Conservation (phyloP, 1,284 basidiomycete genomes). For the Fomitopsis schrenkii region DNA sequence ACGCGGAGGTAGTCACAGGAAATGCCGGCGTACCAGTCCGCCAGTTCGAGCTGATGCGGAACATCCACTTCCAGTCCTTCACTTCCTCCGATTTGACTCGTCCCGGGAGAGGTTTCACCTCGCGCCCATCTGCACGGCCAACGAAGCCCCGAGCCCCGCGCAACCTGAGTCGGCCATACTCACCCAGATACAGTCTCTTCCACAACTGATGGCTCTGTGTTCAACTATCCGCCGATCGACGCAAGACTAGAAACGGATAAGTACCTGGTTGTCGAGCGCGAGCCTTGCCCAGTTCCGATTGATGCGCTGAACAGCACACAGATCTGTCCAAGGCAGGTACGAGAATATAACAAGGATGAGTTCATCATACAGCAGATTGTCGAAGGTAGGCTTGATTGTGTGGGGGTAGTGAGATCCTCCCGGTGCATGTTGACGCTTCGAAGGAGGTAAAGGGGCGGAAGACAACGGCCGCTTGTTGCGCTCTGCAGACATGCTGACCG, state of each 20-base stretch:
- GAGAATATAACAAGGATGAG: slow-evolving; percentile 71
- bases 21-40: slow-evolving; percentile 48
- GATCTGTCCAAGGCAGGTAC: slow-evolving; percentile 59
- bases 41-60: slow-evolving; percentile 78
- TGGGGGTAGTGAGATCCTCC: slow-evolving; percentile 2
- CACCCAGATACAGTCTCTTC: slow-evolving; percentile 52
- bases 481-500: background rate
- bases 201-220: slow-evolving; percentile 41
- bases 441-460: slow-evolving; percentile 44
- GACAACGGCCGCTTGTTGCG: background rate
- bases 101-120: slow-evolving; percentile 56
- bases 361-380: slow-evolving; percentile 66
- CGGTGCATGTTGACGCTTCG: slow-evolving; percentile 49
- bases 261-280: slow-evolving; percentile 53
- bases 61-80: slow-evolving; percentile 82
- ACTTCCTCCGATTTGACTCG: slow-evolving; percentile 39
- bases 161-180: slow-evolving; percentile 63
- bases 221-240: slow-evolving; percentile 14
- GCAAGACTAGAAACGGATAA: slow-evolving; percentile 20
- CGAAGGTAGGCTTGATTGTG: slow-evolving; percentile 36
- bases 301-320: slow-evolving; percentile 60
- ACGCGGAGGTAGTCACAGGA: background rate
- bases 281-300: slow-evolving; percentile 66
- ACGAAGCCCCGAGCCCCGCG: slow-evolving; percentile 62
- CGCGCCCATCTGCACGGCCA: slow-evolving; percentile 48